Conservation (phyloP, 2,329 filamentous ascomycete species). For the Ramichloridium luteum region DNA sequence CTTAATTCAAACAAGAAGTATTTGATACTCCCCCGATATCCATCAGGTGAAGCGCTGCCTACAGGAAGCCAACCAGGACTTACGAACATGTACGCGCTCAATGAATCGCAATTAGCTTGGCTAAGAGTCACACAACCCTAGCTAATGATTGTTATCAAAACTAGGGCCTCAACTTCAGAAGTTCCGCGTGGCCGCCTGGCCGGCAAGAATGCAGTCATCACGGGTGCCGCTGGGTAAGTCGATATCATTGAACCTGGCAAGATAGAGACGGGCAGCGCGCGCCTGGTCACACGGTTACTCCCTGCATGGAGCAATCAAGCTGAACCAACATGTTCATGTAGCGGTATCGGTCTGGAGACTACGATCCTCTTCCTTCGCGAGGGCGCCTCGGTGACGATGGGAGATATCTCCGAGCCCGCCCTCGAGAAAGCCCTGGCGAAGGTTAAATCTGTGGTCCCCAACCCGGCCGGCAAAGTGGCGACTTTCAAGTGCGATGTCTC, state of each 20-base stretch:
- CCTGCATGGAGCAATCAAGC: background rate
- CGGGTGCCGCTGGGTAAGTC: slow-evolving; percentile 70
- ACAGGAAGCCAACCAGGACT: too few relatives aligned
- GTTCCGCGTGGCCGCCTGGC: slow-evolving; percentile 37
- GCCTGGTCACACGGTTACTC: too few relatives aligned
- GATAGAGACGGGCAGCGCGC: too few relatives aligned
- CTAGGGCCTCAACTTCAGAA: too few relatives aligned
- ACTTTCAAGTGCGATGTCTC: slow-evolving; percentile 64
- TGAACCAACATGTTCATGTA: slow-evolving; percentile 25
- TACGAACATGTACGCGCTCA: too few relatives aligned
- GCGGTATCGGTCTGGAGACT: slow-evolving; percentile 88
- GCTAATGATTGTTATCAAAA: too few relatives aligned
- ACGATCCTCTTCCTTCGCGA: slow-evolving; percentile 80
- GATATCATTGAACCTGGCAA: too few relatives aligned
- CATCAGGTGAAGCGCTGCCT: too few relatives aligned
- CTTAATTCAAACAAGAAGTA: too few relatives aligned
- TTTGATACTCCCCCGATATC: too few relatives aligned
- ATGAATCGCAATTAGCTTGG: too few relatives aligned
- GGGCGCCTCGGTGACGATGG: slow-evolving; percentile 73
- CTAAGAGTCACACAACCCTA: too few relatives aligned
- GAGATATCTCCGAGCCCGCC: slow-evolving; percentile 68
- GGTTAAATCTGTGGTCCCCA: slow-evolving; percentile 53
- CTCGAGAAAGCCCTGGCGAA: slow-evolving; percentile 66
- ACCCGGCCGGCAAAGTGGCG: slow-evolving; percentile 47
- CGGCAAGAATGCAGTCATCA: slow-evolving; percentile 63